These are phyloP conservation scores for Circinella minor DNA, from an alignment of 371 early-diverging fungal genomes.

Conservation along the genomic window DNA sequence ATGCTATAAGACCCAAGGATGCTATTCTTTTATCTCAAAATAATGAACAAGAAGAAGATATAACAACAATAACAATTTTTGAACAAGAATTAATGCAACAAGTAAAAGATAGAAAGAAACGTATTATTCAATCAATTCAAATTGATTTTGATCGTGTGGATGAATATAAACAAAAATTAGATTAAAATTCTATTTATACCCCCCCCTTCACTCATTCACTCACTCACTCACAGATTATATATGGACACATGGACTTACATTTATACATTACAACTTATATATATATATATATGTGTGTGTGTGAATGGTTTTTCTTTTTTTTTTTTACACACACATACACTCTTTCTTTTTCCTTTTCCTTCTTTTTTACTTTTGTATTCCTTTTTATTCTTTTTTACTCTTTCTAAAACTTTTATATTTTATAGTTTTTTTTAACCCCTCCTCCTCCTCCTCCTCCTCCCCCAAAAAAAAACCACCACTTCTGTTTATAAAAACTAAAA, in stretches of 20 bases:
- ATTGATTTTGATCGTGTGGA: slow-evolving; percentile 16
- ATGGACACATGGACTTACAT: no score
- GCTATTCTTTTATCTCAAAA: slow-evolving; percentile 18
- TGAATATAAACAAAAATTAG: background rate
- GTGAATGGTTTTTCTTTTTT: no score
- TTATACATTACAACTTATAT: no score
- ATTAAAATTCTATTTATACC: background rate
- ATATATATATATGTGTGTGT: no score
- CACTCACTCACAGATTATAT: background rate
- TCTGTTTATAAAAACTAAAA: no score
- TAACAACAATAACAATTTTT: slow-evolving; percentile 14
- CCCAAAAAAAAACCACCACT: no score
- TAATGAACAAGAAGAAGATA: slow-evolving; percentile 12
- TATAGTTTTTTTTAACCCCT: no score
- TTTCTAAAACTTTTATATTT: no score
- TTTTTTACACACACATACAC: background rate
- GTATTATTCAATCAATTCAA: slow-evolving; percentile 25
- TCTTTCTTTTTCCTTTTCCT: background rate
- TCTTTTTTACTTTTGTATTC: background rate
- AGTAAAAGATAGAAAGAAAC: slow-evolving; percentile 35
- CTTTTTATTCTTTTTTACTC: background rate
- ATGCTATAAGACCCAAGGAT: slow-evolving; percentile 39
- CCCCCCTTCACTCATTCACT: background rate
- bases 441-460: no score
- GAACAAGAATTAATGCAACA: slow-evolving; percentile 30